A percentile compares a stretch with the other conserved stretches of the same genome.
These are phyloP conservation scores for Hondaea fermentalgiana DNA, from an alignment of 108 stramenopile species.

Conservation along the genomic window DNA sequence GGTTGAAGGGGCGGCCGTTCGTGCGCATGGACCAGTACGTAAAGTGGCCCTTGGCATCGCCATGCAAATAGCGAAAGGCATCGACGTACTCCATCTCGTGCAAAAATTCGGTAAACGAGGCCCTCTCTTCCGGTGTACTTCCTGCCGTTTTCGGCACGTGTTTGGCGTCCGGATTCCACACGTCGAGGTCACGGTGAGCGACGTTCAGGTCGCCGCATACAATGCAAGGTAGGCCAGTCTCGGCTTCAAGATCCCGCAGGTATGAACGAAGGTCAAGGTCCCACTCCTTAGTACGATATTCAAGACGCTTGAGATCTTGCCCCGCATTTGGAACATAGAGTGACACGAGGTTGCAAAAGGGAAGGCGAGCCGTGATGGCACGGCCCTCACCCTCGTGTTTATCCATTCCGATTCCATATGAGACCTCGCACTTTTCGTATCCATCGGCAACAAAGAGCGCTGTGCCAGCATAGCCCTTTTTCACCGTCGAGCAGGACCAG, in stretches of 20 bases:
- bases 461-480: conserved; percentile 94
- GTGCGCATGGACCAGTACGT: background rate
- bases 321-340: conserved; percentile 96
- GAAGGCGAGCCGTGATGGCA: conserved; percentile 72
- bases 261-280: conserved; percentile 63
- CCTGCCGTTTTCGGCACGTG: background rate
- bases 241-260: background rate
- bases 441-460: conserved; percentile 61
- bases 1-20: background rate
- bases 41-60: background rate
- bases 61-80: background rate
- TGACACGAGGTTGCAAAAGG: conserved; percentile 69
- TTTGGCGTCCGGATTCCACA: background rate
- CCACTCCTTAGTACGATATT: conserved; percentile 86
- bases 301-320: conserved; percentile 79
- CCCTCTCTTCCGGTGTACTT: background rate
- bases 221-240: background rate
- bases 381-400: conserved; percentile 85
- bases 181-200: background rate
- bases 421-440: conserved; percentile 56
- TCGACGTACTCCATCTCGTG: background rate
- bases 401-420: conserved; percentile 48
- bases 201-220: conserved; percentile 3
- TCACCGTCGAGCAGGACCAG: conserved; percentile 72
- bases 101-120: background rate